phyloP scores from a whole-genome alignment of 176 grass and related monocot species.

The Ensete ventricosum region DNA sequence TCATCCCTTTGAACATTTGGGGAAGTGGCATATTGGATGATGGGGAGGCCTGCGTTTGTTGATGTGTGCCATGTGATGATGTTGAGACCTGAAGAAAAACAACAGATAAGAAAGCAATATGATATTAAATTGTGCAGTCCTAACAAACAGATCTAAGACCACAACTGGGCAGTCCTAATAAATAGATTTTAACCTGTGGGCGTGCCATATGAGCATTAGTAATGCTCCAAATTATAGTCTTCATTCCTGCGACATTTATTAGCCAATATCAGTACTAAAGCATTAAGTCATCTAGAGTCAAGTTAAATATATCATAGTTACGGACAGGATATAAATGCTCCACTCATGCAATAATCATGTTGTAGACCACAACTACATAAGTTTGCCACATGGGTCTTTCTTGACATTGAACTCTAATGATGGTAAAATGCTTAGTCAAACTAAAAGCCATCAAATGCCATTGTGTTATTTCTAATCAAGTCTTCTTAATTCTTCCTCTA shows the following conservation, averaged over 20 bases:
- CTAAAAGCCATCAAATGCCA: background rate
- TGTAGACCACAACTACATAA: too few relatives aligned
- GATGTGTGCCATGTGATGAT: constrained; percentile 44
- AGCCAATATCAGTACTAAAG: background rate
- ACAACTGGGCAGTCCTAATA: background rate
- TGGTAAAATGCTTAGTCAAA: background rate
- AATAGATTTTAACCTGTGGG: constrained; percentile 47
- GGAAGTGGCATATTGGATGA: constrained; percentile 67
- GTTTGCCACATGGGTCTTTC: too few relatives aligned
- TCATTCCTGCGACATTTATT: constrained; percentile 63
- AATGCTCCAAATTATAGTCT: constrained; percentile 99
- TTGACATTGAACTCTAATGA: too few relatives aligned
- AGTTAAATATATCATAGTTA: background rate
- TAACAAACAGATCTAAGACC: background rate
- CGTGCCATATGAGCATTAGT: constrained; percentile 89
- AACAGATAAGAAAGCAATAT: constrained; percentile 10
- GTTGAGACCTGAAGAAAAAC: constrained; percentile 15
- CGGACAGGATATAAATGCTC: too few relatives aligned
- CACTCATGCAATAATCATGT: too few relatives aligned
- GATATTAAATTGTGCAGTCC: constrained; percentile 3
- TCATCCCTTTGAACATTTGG: constrained; percentile 65
- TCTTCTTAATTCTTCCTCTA: background rate
- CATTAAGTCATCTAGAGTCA: background rate
- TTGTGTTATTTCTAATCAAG: background rate
- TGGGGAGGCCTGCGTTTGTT: constrained; percentile 65